Conservation (phyloP, 78 protist species). For the Chrysochromulina parva region DNA sequence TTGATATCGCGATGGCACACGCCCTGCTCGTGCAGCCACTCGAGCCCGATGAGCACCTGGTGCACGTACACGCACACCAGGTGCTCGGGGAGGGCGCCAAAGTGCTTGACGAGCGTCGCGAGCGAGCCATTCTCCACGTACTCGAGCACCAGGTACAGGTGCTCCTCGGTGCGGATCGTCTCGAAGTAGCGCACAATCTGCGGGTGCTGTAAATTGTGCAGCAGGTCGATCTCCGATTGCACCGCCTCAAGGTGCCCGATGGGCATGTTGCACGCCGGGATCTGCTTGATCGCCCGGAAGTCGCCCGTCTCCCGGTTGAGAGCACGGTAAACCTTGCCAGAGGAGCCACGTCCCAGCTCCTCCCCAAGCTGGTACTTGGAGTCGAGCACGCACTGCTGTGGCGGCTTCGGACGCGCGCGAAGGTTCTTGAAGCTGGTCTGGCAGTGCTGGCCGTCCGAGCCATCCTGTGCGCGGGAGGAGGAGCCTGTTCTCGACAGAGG, state of each 20-base stretch:
- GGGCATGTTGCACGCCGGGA: constrained; percentile 66
- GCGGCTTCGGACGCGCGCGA: not conserved
- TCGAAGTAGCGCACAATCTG: constrained; percentile 78
- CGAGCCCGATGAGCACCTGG: constrained; percentile 81
- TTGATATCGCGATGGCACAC: constrained; percentile 86
- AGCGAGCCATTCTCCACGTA: constrained; percentile 91
- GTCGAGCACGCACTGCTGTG: not conserved
- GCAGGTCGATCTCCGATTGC: constrained; percentile 77
- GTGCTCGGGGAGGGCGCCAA: constrained; percentile 88
- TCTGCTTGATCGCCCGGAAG: constrained; percentile 84
- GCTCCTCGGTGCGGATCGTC: constrained; percentile 45
- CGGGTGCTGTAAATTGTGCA: constrained; percentile 75
- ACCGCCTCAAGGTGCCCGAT: constrained; percentile 43
- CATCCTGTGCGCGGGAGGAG: too few species aligned
- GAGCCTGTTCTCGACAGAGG: too few species aligned
- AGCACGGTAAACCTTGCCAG: constrained; percentile 37
- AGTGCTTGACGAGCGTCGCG: constrained; percentile 58
- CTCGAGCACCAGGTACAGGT: constrained; percentile 82
- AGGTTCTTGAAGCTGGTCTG: too few species aligned
- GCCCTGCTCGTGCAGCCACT: constrained; percentile 82
- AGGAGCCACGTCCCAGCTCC: constrained; percentile 27
- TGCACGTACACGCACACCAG: constrained; percentile 70
- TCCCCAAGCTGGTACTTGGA: not conserved
- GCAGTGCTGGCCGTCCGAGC: too few species aligned
- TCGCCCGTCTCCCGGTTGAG: constrained; percentile 66